phyloP scores from a whole-genome alignment of 1,139 yeast genomes.

The Protomyces arabidopsidicola region DNA sequence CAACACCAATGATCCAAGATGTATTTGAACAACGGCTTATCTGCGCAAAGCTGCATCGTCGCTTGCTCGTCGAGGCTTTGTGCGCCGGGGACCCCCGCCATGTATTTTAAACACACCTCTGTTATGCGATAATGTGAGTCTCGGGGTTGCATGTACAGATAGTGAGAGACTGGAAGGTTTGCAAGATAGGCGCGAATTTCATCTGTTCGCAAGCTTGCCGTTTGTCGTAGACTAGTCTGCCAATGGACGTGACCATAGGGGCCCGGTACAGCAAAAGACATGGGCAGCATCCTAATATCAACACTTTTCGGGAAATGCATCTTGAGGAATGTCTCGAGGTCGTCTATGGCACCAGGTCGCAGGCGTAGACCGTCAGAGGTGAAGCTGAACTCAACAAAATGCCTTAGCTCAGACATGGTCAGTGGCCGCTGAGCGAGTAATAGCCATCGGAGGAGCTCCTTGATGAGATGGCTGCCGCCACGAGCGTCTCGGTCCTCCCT shows the following conservation, averaged over 20 bases:
- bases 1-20: neutral
- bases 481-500: neutral
- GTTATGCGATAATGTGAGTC: constrained; percentile 4
- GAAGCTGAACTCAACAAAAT: neutral
- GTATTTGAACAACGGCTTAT: constrained; percentile 2
- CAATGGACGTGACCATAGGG: constrained; percentile 2
- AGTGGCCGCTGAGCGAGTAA: constrained; percentile 1
- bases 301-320: neutral
- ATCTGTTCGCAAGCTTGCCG: neutral
- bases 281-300: neutral
- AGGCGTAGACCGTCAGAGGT: neutral
- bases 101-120: constrained; percentile 5
- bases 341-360: neutral
- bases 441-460: constrained; percentile 3
- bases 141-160: neutral
- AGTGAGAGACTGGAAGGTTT: neutral
- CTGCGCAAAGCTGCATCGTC: constrained; percentile 13
- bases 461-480: neutral
- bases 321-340: neutral
- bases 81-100: neutral
- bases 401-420: constrained; percentile 11
- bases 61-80: neutral
- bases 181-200: neutral
- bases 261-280: neutral
- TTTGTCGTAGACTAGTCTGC: constrained; percentile 1